These are phyloP conservation scores for Fusarium sp. DNA, from an alignment of 2,329 filamentous ascomycete species.

Conservation along the genomic window DNA sequence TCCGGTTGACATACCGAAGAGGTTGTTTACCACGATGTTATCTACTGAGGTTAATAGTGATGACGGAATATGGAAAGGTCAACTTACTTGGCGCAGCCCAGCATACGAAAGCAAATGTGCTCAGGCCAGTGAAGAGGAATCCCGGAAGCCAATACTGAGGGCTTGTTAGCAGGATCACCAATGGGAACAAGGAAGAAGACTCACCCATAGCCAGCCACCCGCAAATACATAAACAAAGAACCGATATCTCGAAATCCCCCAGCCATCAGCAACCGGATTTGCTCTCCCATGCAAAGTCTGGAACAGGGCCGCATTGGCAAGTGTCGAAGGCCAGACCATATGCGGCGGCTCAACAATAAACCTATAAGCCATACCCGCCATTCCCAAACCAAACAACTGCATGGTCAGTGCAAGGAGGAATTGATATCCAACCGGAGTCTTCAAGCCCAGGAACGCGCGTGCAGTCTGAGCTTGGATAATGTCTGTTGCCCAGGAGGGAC, in stretches of 20 bases:
- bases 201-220: slow-evolving; percentile 1
- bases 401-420: neutral
- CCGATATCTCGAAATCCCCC: slow-evolving; percentile 1
- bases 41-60: neutral
- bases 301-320: slow-evolving; percentile 8
- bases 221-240: neutral
- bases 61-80: fast-evolving
- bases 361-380: slow-evolving; percentile 11
- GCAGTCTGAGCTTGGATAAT: slow-evolving; percentile 10
- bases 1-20: slow-evolving; percentile 5
- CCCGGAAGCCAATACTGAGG: slow-evolving; percentile 3
- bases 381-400: slow-evolving; percentile 10
- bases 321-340: slow-evolving; percentile 5
- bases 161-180: fast-evolving
- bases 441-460: neutral
- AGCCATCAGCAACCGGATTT: slow-evolving; percentile 2
- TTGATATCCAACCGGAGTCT: slow-evolving; percentile 5
- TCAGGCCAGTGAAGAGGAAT: neutral
- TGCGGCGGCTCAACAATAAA: slow-evolving; percentile 13
- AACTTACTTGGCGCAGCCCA: slow-evolving; percentile 8
- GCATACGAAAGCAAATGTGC: slow-evolving; percentile 5
- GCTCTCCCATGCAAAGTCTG: slow-evolving; percentile 9
- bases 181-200: neutral
- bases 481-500: slow-evolving; percentile 5
- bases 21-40: neutral